phyloP scores from a whole-genome alignment of 441 rosid genomes.

The Eruca vesicaria region DNA sequence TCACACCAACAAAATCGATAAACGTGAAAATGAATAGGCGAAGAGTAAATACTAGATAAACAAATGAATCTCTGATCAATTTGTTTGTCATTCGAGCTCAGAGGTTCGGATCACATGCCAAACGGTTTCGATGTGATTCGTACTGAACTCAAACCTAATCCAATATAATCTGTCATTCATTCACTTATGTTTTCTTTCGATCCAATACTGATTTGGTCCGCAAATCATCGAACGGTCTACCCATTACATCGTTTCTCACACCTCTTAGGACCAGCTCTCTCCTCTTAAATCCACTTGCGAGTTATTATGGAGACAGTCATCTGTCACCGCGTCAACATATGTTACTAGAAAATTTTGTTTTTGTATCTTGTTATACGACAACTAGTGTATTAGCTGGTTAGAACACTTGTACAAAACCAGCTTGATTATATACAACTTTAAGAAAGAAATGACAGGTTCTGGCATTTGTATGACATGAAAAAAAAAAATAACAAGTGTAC shows the following conservation, averaged over 20 bases:
- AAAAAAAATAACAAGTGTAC: neutral
- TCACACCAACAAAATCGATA: constrained; percentile 11
- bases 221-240: constrained; percentile 2
- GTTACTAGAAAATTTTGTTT: neutral
- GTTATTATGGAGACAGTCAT: neutral
- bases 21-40: no score
- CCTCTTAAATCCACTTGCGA: neutral
- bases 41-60: neutral
- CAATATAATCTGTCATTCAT: no score
- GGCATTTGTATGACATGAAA: neutral
- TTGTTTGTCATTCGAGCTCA: neutral
- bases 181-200: neutral
- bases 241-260: neutral
- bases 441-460: neutral
- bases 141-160: no score
- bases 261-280: neutral
- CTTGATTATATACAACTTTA: neutral
- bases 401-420: neutral
- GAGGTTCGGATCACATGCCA: neutral
- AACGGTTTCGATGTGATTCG: no score
- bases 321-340: neutral
- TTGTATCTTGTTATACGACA: neutral
- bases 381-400: no score
- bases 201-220: constrained; percentile 5
- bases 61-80: neutral